A percentile compares a stretch with the other conserved stretches of the same genome.
phyloP scores from a whole-genome alignment of 306 rosid genomes.

The Abrus precatorius region DNA sequence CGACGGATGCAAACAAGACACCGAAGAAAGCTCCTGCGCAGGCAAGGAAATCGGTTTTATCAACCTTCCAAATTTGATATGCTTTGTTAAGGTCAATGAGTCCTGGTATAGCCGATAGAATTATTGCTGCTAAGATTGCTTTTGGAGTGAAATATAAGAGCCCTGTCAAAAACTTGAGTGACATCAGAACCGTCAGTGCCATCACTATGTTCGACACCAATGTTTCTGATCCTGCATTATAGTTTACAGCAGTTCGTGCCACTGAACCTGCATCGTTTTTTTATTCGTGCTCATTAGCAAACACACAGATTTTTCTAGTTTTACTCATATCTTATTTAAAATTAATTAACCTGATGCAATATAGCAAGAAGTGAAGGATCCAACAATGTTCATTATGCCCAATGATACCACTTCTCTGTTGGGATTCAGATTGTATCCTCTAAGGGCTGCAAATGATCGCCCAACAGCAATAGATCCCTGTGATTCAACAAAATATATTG shows the following conservation, averaged over 20 bases:
- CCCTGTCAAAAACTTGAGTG: slow-evolving; percentile 60
- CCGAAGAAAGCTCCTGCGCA: slow-evolving; percentile 72
- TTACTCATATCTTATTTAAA: too few species aligned
- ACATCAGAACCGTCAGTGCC: slow-evolving; percentile 69
- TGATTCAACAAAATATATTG: not conserved
- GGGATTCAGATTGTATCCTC: slow-evolving; percentile 69
- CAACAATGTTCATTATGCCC: slow-evolving; percentile 80
- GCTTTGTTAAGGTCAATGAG: slow-evolving; percentile 65
- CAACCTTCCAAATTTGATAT: slow-evolving; percentile 76
- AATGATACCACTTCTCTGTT: slow-evolving; percentile 82
- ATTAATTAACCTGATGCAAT: slow-evolving; percentile 71
- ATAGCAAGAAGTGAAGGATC: slow-evolving; percentile 86
- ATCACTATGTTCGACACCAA: slow-evolving; percentile 76
- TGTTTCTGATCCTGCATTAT: slow-evolving; percentile 73
- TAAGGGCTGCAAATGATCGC: slow-evolving; percentile 69
- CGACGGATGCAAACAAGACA: slow-evolving; percentile 60
- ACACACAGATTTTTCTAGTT: too few species aligned
- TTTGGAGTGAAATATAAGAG: slow-evolving; percentile 73
- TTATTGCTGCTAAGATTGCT: slow-evolving; percentile 76
- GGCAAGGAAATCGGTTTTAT: slow-evolving; percentile 75
- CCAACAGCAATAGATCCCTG: slow-evolving; percentile 84
- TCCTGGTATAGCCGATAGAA: slow-evolving; percentile 74
- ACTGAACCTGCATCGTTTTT: slow-evolving; percentile 61
- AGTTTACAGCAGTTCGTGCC: slow-evolving; percentile 74
- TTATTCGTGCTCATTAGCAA: too few species aligned